phyloP scores from a whole-genome alignment of 345 rosid genomes.

The Camelina laxa region DNA sequence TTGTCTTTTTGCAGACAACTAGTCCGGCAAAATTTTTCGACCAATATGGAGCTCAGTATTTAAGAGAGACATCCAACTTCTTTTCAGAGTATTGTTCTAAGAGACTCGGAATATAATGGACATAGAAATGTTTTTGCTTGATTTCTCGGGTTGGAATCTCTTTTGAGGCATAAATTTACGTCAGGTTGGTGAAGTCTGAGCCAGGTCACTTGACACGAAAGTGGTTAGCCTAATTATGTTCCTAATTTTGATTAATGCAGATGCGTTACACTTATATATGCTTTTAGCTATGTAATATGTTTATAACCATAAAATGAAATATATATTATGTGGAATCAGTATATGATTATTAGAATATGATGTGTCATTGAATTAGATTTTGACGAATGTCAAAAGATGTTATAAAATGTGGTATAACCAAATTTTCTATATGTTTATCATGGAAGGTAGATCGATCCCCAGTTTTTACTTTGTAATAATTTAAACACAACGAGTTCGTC shows the following conservation, averaged over 20 bases:
- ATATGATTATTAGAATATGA: too few species aligned
- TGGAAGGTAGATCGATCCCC: too few species aligned
- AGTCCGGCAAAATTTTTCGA: slow-evolving; percentile 83
- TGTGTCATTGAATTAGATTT: too few species aligned
- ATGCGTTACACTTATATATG: neutral
- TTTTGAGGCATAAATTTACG: too few species aligned
- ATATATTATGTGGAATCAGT: too few species aligned
- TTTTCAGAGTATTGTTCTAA: slow-evolving; percentile 91
- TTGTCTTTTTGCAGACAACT: slow-evolving; percentile 47
- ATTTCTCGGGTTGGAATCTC: too few species aligned
- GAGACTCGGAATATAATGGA: slow-evolving; percentile 60
- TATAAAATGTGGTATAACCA: too few species aligned
- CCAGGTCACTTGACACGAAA: neutral
- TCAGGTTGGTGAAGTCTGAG: neutral
- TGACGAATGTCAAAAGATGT: too few species aligned
- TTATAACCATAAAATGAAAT: too few species aligned
- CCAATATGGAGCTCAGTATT: slow-evolving; percentile 82
- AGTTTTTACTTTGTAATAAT: too few species aligned
- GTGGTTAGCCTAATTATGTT: neutral
- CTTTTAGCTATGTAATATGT: neutral
- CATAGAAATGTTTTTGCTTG: neutral
- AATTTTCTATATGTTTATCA: too few species aligned
- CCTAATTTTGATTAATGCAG: neutral
- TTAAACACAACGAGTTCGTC: too few species aligned
- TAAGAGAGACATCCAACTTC: slow-evolving; percentile 89